phyloP scores from a whole-genome alignment of 1,284 basidiomycete genomes.

The Moniliella sp. region DNA sequence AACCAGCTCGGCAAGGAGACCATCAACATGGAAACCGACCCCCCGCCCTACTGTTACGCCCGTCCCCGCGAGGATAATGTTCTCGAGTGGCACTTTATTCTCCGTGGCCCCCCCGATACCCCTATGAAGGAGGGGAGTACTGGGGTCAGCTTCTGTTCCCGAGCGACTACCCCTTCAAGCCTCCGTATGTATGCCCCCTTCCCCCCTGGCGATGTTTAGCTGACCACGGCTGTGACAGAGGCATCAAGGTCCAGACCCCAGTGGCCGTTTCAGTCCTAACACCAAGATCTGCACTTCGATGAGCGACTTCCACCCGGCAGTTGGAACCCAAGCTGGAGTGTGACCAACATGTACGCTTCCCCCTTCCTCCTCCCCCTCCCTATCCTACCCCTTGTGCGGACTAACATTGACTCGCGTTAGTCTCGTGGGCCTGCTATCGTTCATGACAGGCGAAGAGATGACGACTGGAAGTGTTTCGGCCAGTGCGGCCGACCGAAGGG shows the following conservation, averaged over 20 bases:
- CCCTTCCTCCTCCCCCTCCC: conserved; percentile 1
- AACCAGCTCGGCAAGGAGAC: too few species aligned
- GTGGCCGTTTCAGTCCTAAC: conserved; percentile 73
- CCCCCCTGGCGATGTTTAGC: background rate
- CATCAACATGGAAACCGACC: too few species aligned
- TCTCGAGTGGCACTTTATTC: conserved; percentile 31
- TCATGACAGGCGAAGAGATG: conserved; percentile 90
- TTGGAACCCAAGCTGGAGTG: conserved; percentile 77
- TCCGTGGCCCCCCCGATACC: conserved; percentile 73
- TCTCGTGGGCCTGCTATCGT: conserved; percentile 75
- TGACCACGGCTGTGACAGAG: conserved; percentile 29
- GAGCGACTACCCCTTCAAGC: conserved; percentile 45
- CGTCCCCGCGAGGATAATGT: too few species aligned
- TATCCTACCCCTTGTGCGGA: conserved; percentile 3
- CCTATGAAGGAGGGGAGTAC: conserved; percentile 81
- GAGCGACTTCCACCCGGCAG: conserved; percentile 54
- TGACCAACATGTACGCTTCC: conserved; percentile 54
- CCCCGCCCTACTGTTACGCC: too few species aligned
- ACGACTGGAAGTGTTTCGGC: conserved; percentile 74
- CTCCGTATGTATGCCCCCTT: conserved; percentile 36
- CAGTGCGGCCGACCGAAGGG: conserved; percentile 54
- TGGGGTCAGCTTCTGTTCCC: conserved; percentile 46
- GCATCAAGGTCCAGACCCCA: conserved; percentile 91
- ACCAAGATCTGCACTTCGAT: conserved; percentile 51
- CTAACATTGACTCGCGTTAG: conserved; percentile 28